Percentiles rank a stretch among this genome's conserved stretches.
Evolutionary conservation across 345 rosid species (phyloP).

Genomic region (Eucalyptus erythrocorys): DNA sequence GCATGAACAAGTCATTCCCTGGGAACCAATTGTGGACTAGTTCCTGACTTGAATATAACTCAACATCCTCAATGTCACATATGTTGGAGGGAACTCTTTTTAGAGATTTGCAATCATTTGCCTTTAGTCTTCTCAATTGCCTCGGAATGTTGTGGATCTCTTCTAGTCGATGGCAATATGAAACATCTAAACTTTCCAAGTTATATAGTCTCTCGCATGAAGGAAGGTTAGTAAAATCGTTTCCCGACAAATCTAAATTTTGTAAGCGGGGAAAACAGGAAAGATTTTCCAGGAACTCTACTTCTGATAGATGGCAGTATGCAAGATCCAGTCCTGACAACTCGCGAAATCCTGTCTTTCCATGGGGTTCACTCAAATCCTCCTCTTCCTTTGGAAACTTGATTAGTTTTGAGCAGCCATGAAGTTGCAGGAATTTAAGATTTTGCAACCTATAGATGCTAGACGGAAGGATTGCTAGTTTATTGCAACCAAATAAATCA

Average conservation of each 20-base stretch:
- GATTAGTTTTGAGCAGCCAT: background rate
- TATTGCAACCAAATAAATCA: background rate
- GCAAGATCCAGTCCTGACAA: rapidly evolving
- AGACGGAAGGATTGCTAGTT: background rate
- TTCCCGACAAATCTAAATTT: rapidly evolving
- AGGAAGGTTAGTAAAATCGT: background rate
- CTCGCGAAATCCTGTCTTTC: background rate
- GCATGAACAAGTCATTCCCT: too few species aligned
- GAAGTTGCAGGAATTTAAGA: rapidly evolving
- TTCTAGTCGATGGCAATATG: background rate
- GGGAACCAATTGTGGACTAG: too few species aligned
- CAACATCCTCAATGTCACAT: too few species aligned
- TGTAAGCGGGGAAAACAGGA: background rate
- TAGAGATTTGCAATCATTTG: background rate
- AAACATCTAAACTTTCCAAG: too few species aligned
- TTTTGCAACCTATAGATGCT: background rate
- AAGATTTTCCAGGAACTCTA: background rate
- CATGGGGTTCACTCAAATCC: background rate
- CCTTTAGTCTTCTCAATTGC: background rate
- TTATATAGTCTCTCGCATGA: background rate
- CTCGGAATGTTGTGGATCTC: background rate
- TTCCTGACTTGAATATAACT: too few species aligned
- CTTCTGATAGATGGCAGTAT: background rate
- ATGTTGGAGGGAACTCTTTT: background rate
- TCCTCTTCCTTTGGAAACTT: background rate